A percentile compares a stretch with the other conserved stretches of the same genome.
These are phyloP conservation scores for Peniophora sp. DNA, from an alignment of 1,284 basidiomycete genomes.

Conservation along the genomic window DNA sequence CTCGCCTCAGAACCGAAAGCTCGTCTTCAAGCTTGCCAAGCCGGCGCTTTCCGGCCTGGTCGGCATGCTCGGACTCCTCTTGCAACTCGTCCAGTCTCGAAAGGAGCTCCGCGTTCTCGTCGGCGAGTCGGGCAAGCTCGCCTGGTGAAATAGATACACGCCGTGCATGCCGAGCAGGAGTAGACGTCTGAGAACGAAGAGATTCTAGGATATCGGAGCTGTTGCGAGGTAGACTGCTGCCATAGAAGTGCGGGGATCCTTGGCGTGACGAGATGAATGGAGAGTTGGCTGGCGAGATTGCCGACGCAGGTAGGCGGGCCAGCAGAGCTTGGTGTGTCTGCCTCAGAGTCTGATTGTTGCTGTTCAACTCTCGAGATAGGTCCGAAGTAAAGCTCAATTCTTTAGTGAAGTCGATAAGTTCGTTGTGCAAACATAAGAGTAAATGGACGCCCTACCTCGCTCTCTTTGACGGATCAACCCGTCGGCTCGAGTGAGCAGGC, in stretches of 20 bases:
- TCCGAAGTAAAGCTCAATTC: constrained; percentile 64
- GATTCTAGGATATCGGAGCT: constrained; percentile 15
- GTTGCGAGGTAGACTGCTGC: constrained; percentile 24
- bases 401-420: constrained; percentile 5
- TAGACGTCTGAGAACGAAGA: background rate
- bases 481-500: constrained; percentile 60
- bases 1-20: constrained; percentile 58
- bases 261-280: constrained; percentile 15
- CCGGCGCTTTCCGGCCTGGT: constrained; percentile 59
- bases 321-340: constrained; percentile 61
- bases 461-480: constrained; percentile 70
- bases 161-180: constrained; percentile 29
- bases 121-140: constrained; percentile 64
- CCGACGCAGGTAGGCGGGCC: constrained; percentile 43
- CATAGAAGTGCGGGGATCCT: constrained; percentile 17
- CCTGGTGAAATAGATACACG: constrained; percentile 57
- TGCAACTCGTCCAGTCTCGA: constrained; percentile 69
- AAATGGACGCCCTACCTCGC: constrained; percentile 33
- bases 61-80: constrained; percentile 55
- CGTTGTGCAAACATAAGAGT: background rate
- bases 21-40: constrained; percentile 72
- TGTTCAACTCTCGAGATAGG: constrained; percentile 60
- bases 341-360: constrained; percentile 61
- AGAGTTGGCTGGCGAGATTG: constrained; percentile 12
- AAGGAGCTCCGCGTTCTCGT: constrained; percentile 76